Conservation (phyloP, 179 eudicot species). For the Vitellaria paradoxa region DNA sequence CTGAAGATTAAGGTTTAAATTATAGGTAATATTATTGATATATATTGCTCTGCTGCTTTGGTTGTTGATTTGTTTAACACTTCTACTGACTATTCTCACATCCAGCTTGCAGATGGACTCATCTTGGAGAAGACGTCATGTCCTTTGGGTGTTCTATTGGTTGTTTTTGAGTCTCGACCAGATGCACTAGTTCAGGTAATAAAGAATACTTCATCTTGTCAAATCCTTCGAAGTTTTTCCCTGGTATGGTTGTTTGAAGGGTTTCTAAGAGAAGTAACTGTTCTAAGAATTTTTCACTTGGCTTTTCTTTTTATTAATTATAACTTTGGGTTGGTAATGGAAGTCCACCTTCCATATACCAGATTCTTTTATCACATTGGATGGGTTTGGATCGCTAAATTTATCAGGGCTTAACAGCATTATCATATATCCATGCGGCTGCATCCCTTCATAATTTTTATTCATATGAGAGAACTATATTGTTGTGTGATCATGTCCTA, state of each 20-base stretch:
- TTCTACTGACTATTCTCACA: background rate
- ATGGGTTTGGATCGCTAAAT: background rate
- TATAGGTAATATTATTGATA: background rate
- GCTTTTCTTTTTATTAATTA: background rate
- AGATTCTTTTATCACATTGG: background rate
- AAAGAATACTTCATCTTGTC: conserved; percentile 1
- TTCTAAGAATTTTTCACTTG: background rate
- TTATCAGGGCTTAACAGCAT: background rate
- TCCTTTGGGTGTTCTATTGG: conserved; percentile 82
- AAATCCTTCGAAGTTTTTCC: background rate
- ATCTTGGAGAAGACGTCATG: conserved; percentile 73
- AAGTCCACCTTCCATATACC: background rate
- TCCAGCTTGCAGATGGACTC: conserved; percentile 80
- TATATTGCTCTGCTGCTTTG: background rate
- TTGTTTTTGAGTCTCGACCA: conserved; percentile 91
- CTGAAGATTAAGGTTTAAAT: background rate
- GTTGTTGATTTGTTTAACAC: background rate
- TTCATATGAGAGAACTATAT: too few species aligned
- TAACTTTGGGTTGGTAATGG: background rate
- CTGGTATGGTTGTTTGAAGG: background rate
- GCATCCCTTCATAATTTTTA: too few species aligned
- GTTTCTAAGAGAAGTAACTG: background rate
- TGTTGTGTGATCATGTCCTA: too few species aligned
- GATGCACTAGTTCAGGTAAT: conserved; percentile 90
- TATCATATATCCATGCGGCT: background rate